A percentile compares a stretch with the other conserved stretches of the same genome.
Conservation (phyloP, 1,284 basidiomycete genomes). For the Trametes hirsuta region DNA sequence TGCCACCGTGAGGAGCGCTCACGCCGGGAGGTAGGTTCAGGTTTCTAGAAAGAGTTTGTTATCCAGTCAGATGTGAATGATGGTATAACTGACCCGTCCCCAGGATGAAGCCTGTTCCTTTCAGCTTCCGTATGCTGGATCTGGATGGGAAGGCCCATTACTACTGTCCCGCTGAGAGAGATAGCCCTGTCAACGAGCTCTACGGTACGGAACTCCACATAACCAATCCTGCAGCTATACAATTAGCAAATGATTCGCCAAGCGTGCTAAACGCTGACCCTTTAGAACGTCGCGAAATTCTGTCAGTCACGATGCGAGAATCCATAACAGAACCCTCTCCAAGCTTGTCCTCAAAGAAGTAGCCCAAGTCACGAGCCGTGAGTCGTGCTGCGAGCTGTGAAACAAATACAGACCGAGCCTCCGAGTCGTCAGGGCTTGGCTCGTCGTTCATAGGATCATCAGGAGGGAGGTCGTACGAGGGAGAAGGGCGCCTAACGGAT, state of each 20-base stretch:
- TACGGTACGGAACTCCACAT: constrained; percentile 92
- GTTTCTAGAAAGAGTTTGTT: constrained; percentile 48
- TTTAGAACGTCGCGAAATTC: constrained; percentile 91
- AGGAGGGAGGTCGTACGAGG: constrained; percentile 66
- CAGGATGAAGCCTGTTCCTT: constrained; percentile 86
- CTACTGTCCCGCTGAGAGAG: constrained; percentile 87
- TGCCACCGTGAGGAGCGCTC: constrained; percentile 73
- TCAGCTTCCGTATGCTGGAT: constrained; percentile 97
- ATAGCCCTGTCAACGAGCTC: constrained; percentile 93
- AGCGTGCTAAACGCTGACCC: constrained; percentile 61
- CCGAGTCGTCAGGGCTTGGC: constrained; percentile 86
- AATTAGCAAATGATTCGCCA: constrained; percentile 10
- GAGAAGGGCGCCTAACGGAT: constrained; percentile 62
- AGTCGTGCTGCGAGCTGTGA: constrained; percentile 96
- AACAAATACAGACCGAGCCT: constrained; percentile 97
- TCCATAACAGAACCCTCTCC: constrained; percentile 93
- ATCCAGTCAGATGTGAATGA: not conserved
- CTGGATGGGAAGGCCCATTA: constrained; percentile 97
- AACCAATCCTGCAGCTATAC: constrained; percentile 71
- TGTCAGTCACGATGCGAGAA: constrained; percentile 93
- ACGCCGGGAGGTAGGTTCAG: constrained; percentile 79
- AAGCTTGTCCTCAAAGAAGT: constrained; percentile 98
- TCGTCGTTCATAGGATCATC: constrained; percentile 74
- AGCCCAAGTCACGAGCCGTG: constrained; percentile 93
- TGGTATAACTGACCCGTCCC: constrained; percentile 64